phyloP scores from a whole-genome alignment of 306 rosid species.

The Medicago arabica region DNA sequence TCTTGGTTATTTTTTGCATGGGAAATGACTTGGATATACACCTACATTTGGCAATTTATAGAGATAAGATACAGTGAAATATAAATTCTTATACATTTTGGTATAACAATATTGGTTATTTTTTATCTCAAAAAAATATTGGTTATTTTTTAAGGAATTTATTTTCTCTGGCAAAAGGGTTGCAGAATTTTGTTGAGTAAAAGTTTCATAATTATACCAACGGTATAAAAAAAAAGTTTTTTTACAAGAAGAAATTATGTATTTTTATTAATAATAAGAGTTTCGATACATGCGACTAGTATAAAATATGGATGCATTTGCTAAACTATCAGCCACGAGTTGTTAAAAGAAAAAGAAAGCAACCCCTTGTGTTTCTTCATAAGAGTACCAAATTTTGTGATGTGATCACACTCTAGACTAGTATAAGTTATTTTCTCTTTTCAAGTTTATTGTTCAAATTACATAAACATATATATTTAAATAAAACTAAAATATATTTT shows the following conservation, averaged over 20 bases:
- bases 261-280: not conserved
- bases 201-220: not conserved
- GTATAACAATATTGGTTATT: not conserved
- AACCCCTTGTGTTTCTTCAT: too few relatives aligned
- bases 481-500: too few relatives aligned
- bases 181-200: not conserved
- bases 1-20: slow-evolving; percentile 13
- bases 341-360: not conserved
- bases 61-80: slow-evolving; percentile 9
- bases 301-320: not conserved
- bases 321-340: too few relatives aligned
- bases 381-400: not conserved
- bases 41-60: slow-evolving; percentile 5
- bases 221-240: not conserved
- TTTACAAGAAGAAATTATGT: not conserved
- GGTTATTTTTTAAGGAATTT: not conserved
- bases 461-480: too few relatives aligned
- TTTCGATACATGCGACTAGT: not conserved
- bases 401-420: not conserved
- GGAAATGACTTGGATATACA: not conserved
- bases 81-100: slow-evolving; percentile 17
- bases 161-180: not conserved
- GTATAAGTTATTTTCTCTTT: too few relatives aligned
- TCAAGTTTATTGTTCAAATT: too few relatives aligned
- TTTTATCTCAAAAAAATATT: not conserved